phyloP scores from a whole-genome alignment of 768 basidiomycete genomes.

The Panaeolus papilionaceus region DNA sequence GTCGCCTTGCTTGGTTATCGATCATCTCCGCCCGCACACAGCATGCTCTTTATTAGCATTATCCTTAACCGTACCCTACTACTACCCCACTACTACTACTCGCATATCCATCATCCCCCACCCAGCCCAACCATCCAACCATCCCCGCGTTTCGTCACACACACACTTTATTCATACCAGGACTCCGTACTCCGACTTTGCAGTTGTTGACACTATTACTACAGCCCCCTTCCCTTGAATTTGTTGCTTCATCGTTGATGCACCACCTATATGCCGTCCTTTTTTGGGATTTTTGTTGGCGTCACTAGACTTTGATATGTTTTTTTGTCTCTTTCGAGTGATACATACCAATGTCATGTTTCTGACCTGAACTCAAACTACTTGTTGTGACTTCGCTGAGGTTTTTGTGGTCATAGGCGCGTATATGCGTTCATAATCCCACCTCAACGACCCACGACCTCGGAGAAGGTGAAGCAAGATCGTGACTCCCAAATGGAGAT shows the following conservation, averaged over 20 bases:
- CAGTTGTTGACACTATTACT: not conserved
- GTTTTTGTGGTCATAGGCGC: not conserved
- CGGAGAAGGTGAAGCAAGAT: not conserved
- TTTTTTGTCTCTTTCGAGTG: not conserved
- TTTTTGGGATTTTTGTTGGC: not conserved
- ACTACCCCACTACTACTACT: not conserved
- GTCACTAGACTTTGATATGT: not conserved
- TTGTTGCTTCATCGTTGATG: not conserved
- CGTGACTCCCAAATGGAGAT: not conserved
- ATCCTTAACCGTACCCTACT: constrained; percentile 1
- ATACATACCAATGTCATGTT: not conserved
- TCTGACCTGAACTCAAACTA: not conserved
- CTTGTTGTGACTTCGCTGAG: not conserved
- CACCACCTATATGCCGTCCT: not conserved
- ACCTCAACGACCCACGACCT: too few relatives aligned
- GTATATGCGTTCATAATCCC: not conserved
- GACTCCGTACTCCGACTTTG: not conserved
- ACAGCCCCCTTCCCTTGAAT: not conserved
- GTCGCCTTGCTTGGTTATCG: not conserved
- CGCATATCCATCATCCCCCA: not conserved
- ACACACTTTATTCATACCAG: not conserved
- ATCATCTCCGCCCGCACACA: not conserved
- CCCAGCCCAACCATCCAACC: not conserved
- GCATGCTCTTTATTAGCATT: not conserved
- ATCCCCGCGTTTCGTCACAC: not conserved